Percentiles rank a stretch among this genome's conserved stretches.
phyloP scores from a whole-genome alignment of 345 rosid species.

The Eucalyptus cladocalyx region DNA sequence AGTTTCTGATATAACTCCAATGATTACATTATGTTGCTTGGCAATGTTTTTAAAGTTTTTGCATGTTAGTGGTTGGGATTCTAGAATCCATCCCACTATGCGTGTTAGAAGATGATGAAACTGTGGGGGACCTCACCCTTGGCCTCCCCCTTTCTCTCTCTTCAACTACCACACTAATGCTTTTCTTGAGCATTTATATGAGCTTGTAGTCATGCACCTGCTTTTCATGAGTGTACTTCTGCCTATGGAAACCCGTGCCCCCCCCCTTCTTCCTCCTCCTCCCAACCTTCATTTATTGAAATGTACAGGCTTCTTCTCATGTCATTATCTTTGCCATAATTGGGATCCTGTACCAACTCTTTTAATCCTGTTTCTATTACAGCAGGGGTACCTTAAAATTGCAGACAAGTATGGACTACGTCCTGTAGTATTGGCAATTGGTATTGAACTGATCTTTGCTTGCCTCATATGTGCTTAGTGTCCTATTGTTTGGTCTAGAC shows the following conservation, averaged over 20 bases:
- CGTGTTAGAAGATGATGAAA: neutral
- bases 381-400: constrained; percentile 36
- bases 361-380: neutral
- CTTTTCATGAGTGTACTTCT: neutral
- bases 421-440: constrained; percentile 45
- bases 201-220: neutral
- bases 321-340: neutral
- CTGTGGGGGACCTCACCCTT: neutral
- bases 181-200: neutral
- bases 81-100: neutral
- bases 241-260: neutral
- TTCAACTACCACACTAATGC: neutral
- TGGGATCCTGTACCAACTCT: neutral
- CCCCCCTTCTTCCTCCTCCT: neutral
- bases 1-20: neutral
- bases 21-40: neutral
- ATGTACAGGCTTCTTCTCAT: neutral
- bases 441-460: constrained; percentile 4
- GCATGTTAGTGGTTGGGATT: neutral
- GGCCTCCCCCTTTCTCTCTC: neutral
- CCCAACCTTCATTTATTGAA: neutral
- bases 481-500: neutral
- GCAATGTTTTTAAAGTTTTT: neutral
- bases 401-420: constrained; percentile 25
- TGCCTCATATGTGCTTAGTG: neutral